Evolutionary conservation across 164 flowering plant species (phyloP).

Genomic region (Tetracentron sinense): DNA sequence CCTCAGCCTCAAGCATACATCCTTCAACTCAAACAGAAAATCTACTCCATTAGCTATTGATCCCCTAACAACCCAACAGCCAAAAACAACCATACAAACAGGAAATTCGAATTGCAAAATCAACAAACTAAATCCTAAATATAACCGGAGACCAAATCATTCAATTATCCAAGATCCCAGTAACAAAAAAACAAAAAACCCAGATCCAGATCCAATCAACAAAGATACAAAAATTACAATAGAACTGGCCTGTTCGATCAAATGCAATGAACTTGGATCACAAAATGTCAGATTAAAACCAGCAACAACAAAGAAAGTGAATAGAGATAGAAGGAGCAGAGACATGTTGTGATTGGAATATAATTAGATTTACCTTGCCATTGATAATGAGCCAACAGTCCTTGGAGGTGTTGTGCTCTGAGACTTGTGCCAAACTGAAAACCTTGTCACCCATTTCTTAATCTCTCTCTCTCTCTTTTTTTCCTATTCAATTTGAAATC

Average conservation of each 20-base stretch:
- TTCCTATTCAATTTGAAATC: background rate
- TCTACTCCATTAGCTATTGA: too few species aligned
- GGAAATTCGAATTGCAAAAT: background rate
- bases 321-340: background rate
- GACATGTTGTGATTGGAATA: background rate
- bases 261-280: background rate
- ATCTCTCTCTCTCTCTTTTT: background rate
- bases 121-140: background rate
- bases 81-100: background rate
- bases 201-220: constrained; percentile 3
- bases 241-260: too few species aligned
- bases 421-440: constrained; percentile 51
- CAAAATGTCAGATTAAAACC: background rate
- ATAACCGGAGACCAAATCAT: background rate
- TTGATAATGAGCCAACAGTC: constrained; percentile 69
- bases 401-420: constrained; percentile 49
- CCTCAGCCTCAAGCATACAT: too few species aligned
- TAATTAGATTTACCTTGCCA: constrained; percentile 46
- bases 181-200: background rate
- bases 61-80: background rate
- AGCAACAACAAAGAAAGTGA: background rate
- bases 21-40: too few species aligned
- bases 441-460: constrained; percentile 42
- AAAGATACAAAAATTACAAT: background rate
- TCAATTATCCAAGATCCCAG: constrained; percentile 3